These are phyloP conservation scores for Hyaloscypha finlandica DNA, from an alignment of 495 filamentous ascomycete species.

Conservation along the genomic window DNA sequence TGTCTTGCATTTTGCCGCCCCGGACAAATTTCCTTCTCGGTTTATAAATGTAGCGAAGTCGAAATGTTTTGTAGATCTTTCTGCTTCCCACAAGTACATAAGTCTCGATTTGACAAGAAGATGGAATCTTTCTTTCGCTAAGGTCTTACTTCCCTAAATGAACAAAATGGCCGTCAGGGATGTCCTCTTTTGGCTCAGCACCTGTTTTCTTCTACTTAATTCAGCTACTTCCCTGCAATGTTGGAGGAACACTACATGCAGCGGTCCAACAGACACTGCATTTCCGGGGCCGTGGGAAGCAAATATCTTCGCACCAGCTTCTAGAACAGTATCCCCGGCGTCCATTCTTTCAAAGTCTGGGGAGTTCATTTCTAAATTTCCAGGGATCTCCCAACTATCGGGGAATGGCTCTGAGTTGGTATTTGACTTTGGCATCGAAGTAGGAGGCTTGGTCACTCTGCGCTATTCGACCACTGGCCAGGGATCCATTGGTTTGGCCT, in stretches of 20 bases:
- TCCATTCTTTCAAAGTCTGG: constrained; percentile 45
- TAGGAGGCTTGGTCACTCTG: constrained; percentile 57
- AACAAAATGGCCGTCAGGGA: neutral
- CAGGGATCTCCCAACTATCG: constrained; percentile 37
- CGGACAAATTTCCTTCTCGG: constrained; percentile 21
- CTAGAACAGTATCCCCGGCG: constrained; percentile 53
- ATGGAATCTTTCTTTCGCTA: too few species aligned
- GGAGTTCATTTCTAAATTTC: constrained; percentile 35
- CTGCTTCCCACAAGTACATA: neutral
- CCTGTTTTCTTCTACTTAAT: neutral
- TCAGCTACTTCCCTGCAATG: constrained; percentile 3
- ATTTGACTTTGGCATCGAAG: constrained; percentile 61
- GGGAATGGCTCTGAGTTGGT: constrained; percentile 51
- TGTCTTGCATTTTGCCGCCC: constrained; percentile 1
- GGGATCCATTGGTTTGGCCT: constrained; percentile 59
- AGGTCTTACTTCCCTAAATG: neutral
- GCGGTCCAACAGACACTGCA: constrained; percentile 33
- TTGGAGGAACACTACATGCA: constrained; percentile 25
- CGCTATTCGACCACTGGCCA: constrained; percentile 46
- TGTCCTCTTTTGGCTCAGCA: neutral
- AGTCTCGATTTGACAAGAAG: neutral
- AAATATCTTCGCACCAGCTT: constrained; percentile 59
- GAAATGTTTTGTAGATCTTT: constrained; percentile 4
- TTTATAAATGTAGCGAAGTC: constrained; percentile 4
- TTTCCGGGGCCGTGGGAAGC: constrained; percentile 63